phyloP scores from a whole-genome alignment of 1,139 yeast genomes.

The Pichiaceae sp. region DNA sequence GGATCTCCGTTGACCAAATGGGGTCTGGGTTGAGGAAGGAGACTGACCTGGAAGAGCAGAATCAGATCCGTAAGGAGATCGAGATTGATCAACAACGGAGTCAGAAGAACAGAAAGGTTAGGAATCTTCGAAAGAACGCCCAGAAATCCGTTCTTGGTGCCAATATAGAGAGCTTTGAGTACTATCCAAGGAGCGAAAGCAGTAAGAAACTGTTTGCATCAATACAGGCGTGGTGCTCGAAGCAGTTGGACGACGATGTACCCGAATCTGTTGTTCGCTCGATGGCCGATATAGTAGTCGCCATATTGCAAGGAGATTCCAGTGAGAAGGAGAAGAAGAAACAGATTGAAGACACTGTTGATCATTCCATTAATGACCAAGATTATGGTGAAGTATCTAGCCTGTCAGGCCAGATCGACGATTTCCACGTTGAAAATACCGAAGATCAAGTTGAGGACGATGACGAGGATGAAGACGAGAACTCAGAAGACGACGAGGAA shows the following conservation, averaged over 20 bases:
- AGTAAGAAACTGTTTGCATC: slow-evolving; percentile 37
- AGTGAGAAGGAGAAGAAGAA: slow-evolving; percentile 28
- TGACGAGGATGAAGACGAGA: slow-evolving; percentile 32
- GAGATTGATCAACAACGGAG: slow-evolving; percentile 10
- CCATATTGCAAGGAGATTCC: slow-evolving; percentile 44
- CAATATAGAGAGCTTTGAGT: slow-evolving; percentile 32
- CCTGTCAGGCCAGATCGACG: slow-evolving; percentile 49
- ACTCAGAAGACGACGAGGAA: slow-evolving; percentile 24
- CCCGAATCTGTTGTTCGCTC: slow-evolving; percentile 48
- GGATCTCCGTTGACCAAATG: slow-evolving; percentile 56
- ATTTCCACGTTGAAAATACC: slow-evolving; percentile 29
- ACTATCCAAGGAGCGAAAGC: slow-evolving; percentile 42
- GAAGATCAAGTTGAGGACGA: slow-evolving; percentile 31
- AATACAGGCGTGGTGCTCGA: slow-evolving; percentile 41
- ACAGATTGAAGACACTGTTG: slow-evolving; percentile 41
- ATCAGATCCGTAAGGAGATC: slow-evolving; percentile 6
- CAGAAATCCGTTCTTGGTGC: slow-evolving; percentile 23
- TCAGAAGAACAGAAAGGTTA: slow-evolving; percentile 4
- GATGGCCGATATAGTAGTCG: slow-evolving; percentile 61
- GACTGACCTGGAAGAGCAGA: slow-evolving; percentile 4
- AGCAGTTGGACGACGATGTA: slow-evolving; percentile 42
- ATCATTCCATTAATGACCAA: slow-evolving; percentile 32
- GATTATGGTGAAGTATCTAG: slow-evolving; percentile 46
- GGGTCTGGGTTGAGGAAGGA: slow-evolving; percentile 34
- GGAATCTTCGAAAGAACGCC: slow-evolving; percentile 1